phyloP scores from a whole-genome alignment of 805 yeast species.

The Ogataea trehalophila region DNA sequence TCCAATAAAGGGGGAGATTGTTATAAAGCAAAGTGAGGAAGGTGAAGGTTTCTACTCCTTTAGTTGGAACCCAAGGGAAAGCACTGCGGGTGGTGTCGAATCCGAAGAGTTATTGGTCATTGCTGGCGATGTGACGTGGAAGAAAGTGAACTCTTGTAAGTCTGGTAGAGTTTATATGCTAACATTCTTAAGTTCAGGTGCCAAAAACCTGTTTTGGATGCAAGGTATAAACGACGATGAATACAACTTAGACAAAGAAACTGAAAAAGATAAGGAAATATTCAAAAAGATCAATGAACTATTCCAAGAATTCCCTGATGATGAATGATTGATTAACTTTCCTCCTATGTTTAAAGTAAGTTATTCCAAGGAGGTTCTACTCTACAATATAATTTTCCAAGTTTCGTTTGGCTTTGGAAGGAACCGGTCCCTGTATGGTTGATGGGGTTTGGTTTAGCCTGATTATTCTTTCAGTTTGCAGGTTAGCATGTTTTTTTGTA shows the following conservation, averaged over 20 bases:
- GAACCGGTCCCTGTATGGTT: too few species aligned
- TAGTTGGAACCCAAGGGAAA: constrained; percentile 66
- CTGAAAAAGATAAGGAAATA: constrained; percentile 51
- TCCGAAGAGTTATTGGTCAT: constrained; percentile 65
- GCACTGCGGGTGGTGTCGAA: constrained; percentile 36
- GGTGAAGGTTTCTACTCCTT: constrained; percentile 70
- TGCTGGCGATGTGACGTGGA: constrained; percentile 84
- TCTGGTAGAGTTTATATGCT: constrained; percentile 65
- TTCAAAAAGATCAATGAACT: constrained; percentile 43
- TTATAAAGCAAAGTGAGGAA: constrained; percentile 57
- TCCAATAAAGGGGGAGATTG: constrained; percentile 62
- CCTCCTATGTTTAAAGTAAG: neutral
- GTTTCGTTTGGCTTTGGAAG: too few species aligned
- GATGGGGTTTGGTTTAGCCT: too few species aligned
- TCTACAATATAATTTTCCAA: too few species aligned
- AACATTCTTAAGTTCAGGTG: constrained; percentile 33
- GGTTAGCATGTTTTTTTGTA: too few species aligned
- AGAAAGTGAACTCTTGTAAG: constrained; percentile 59
- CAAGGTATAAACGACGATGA: constrained; percentile 67
- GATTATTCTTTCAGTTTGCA: too few species aligned
- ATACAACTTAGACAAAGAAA: constrained; percentile 51
- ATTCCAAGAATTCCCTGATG: constrained; percentile 34
- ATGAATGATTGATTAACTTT: constrained; percentile 1
- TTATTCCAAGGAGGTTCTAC: too few species aligned
- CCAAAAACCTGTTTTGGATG: constrained; percentile 61